Evolutionary conservation across 768 basidiomycete genomes (phyloP).

Genomic region (Pisolithus orientalis): DNA sequence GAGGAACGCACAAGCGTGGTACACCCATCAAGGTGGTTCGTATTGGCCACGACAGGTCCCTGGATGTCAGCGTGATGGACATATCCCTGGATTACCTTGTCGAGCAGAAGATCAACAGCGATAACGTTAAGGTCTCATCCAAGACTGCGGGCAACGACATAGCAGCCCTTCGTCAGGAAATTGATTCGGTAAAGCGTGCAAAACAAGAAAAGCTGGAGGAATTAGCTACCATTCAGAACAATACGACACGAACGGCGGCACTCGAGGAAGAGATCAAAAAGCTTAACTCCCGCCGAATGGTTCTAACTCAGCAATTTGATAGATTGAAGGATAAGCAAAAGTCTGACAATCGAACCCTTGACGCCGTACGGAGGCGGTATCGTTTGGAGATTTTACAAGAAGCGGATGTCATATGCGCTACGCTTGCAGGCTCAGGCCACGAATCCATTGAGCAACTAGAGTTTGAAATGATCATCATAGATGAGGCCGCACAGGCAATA

Average conservation of each 20-base stretch:
- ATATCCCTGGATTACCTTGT: conserved; percentile 85
- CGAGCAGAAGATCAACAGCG: conserved; percentile 59
- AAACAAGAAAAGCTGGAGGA: conserved; percentile 59
- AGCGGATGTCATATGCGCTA: conserved; percentile 92
- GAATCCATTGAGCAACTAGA: conserved; percentile 77
- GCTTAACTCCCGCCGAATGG: conserved; percentile 59
- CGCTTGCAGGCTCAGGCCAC: conserved; percentile 89
- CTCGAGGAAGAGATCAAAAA: conserved; percentile 69
- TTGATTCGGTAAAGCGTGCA: conserved; percentile 59
- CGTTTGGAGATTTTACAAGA: conserved; percentile 73
- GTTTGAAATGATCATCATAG: conserved; percentile 95
- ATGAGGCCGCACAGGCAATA: conserved; percentile 96
- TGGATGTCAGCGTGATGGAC: conserved; percentile 77
- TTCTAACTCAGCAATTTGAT: conserved; percentile 66
- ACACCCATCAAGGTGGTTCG: conserved; percentile 79
- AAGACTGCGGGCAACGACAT: conserved; percentile 57
- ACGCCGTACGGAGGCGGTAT: conserved; percentile 70
- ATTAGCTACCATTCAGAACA: conserved; percentile 48
- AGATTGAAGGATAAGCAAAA: conserved; percentile 77
- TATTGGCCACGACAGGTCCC: conserved; percentile 70
- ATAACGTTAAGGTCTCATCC: conserved; percentile 30
- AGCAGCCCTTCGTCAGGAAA: conserved; percentile 51
- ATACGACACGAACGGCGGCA: conserved; percentile 42
- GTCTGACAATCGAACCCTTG: conserved; percentile 73
- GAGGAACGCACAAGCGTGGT: conserved; percentile 46